Evolutionary conservation across 2,329 filamentous ascomycete species (phyloP), one percentile per base, ranked within the genome.

Genomic region (Aureobasidium sp.): DNA sequence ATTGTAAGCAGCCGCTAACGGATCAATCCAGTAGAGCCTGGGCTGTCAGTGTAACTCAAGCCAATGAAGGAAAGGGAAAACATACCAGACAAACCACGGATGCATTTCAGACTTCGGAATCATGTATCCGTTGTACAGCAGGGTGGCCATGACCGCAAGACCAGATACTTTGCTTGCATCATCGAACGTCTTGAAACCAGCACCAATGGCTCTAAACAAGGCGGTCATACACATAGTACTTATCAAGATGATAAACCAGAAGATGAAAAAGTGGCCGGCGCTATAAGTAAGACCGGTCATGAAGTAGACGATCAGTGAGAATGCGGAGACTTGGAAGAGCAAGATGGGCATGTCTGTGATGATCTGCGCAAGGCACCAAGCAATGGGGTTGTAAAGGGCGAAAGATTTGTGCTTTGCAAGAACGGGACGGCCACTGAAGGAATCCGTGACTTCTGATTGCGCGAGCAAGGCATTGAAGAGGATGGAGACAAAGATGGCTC

Each of bases 381-480:
- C 87, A 0, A 85, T 89, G 0, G 88, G 88, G 29, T 87, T 77
- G 65, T 93, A 85, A 63, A 94, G 90, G 0, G 88, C 85, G 61
- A 88, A 94, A 0, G 86, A 83, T 53, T 85, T 82, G 67, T 94
- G 89, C 65, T 93, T 93, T 66, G 90, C 88, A 57, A 94, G 79
- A 32, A 94, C 85, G 0, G 83, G 77, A 8, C 88, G 78, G 0
- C 85, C 88, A 14, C 83, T 71, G 86, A 93, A 91, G 1, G 85
- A 86, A 10, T 78, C 77, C 0, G 78, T 85, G 0, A 95, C 71
- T 67, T 94, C 88, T 0, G 84, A 80, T 64, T 93, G 91, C 19
- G 88, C 86, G 64, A 89, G 84, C 68, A 94, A 91, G n/a, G 85
- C 85, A 66, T 91, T 91, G 76, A 91, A 91, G 3, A 94, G 71